phyloP scores from a whole-genome alignment of 768 basidiomycete genomes.

The Suillus americanus region DNA sequence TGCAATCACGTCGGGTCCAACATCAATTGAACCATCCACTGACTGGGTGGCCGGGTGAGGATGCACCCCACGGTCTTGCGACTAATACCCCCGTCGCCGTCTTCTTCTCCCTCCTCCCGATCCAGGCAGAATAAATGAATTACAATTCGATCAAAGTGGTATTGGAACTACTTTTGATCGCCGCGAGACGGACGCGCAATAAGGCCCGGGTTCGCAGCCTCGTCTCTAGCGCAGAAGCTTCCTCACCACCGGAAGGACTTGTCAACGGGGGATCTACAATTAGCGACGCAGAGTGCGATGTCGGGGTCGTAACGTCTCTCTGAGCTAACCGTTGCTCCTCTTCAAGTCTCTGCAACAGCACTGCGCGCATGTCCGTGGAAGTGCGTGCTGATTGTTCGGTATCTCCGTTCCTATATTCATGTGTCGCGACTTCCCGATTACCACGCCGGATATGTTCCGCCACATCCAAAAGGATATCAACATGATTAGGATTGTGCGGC shows the following conservation, averaged over 20 bases:
- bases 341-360: conserved; percentile 43
- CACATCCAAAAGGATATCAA: not conserved
- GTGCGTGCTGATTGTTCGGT: not conserved
- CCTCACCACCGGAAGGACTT: conserved; percentile 15
- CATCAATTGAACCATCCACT: not conserved
- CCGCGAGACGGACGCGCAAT: conserved; percentile 47
- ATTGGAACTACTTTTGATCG: conserved; percentile 34
- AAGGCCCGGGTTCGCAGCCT: conserved; percentile 48
- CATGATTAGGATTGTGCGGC: not conserved
- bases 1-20: not conserved
- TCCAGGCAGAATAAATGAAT: not conserved
- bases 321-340: conserved; percentile 39
- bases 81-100: conserved; percentile 8
- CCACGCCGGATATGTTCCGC: conserved; percentile 4
- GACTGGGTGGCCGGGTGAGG: not conserved
- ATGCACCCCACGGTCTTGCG: not conserved
- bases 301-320: conserved; percentile 7
- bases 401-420: not conserved
- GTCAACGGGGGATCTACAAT: not conserved
- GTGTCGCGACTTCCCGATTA: conserved; percentile 4
- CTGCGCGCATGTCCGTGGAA: conserved; percentile 29
- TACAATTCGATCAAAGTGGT: not conserved
- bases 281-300: conserved; percentile 5
- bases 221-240: conserved; percentile 38
- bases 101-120: not conserved